Evolutionary conservation across 1,139 yeast genomes (phyloP).

Genomic region (Ogataea hybrid): DNA sequence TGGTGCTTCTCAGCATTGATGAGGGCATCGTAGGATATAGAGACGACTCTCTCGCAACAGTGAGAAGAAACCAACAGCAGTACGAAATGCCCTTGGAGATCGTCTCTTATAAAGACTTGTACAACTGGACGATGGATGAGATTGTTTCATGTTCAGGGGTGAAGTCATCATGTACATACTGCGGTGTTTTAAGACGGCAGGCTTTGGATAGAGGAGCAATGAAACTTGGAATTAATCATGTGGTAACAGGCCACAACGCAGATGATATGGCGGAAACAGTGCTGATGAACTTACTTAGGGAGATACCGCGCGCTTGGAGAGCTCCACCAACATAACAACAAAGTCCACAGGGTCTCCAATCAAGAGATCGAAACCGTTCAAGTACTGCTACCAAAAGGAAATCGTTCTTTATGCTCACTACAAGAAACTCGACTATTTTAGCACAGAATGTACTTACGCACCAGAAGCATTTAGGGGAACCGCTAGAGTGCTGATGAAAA

Average conservation of each 20-base stretch:
- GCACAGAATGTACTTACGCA: constrained; percentile 97
- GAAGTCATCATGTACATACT: constrained; percentile 93
- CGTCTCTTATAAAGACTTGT: constrained; percentile 83
- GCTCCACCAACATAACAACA: constrained; percentile 87
- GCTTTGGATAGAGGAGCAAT: constrained; percentile 96
- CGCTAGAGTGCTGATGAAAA: constrained; percentile 90
- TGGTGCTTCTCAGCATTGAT: constrained; percentile 84
- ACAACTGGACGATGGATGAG: constrained; percentile 98
- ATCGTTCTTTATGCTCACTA: constrained; percentile 97
- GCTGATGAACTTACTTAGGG: constrained; percentile 87
- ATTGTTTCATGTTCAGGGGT: constrained; percentile 94
- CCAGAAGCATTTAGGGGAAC: constrained; percentile 99
- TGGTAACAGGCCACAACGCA: constrained; percentile 98
- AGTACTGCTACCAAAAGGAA: constrained; percentile 94
- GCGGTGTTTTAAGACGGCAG: constrained; percentile 96
- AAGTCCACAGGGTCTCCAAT: constrained; percentile 75
- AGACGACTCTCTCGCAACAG: constrained; percentile 96
- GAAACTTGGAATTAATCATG: constrained; percentile 81
- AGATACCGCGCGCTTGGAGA: constrained; percentile 90
- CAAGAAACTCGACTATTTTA: constrained; percentile 90
- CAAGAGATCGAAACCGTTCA: constrained; percentile 92
- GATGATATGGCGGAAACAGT: constrained; percentile 99
- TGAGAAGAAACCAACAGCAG: constrained; percentile 85
- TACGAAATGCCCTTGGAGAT: constrained; percentile 88
- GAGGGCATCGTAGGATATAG: constrained; percentile 98